A percentile compares a stretch with the other conserved stretches of the same genome.
Conservation (phyloP, 805 yeast genomes). For the Candida maesae region DNA sequence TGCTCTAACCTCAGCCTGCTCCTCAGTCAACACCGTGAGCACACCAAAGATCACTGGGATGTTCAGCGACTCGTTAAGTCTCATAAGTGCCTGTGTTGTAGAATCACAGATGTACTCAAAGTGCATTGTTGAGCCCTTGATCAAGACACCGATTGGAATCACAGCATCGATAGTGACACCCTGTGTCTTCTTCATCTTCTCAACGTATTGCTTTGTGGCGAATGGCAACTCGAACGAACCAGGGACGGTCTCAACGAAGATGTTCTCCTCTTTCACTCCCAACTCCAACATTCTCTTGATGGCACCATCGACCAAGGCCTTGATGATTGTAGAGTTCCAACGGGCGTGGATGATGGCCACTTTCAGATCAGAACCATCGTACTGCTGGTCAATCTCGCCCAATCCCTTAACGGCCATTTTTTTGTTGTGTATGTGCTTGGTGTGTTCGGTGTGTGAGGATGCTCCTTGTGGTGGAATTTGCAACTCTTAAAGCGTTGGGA, state of each 20-base stretch:
- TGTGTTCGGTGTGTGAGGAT: too few species aligned
- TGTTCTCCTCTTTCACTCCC: constrained; percentile 75
- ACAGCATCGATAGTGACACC: constrained; percentile 70
- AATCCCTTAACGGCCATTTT: constrained; percentile 85
- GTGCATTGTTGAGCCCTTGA: constrained; percentile 97
- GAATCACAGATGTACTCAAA: constrained; percentile 96
- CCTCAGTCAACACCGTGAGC: constrained; percentile 88
- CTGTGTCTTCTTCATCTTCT: constrained; percentile 35
- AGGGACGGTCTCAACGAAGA: constrained; percentile 81
- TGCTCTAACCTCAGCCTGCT: constrained; percentile 90
- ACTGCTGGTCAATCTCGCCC: constrained; percentile 64
- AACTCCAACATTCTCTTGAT: constrained; percentile 50
- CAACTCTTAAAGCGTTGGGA: too few species aligned
- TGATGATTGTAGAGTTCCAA: constrained; percentile 82
- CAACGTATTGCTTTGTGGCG: constrained; percentile 55
- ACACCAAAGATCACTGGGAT: constrained; percentile 92
- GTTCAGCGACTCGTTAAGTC: constrained; percentile 60
- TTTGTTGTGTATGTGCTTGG: too few species aligned
- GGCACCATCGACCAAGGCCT: constrained; percentile 78
- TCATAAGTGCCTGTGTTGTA: constrained; percentile 81
- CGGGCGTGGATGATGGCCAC: constrained; percentile 93
- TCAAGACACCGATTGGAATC: constrained; percentile 90
- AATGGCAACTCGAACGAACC: constrained; percentile 94
- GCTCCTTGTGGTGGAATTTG: too few species aligned
- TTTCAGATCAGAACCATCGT: constrained; percentile 65